phyloP scores from a whole-genome alignment of 1,139 yeast genomes.

The Lodderomyces pseudojiufengensis region DNA sequence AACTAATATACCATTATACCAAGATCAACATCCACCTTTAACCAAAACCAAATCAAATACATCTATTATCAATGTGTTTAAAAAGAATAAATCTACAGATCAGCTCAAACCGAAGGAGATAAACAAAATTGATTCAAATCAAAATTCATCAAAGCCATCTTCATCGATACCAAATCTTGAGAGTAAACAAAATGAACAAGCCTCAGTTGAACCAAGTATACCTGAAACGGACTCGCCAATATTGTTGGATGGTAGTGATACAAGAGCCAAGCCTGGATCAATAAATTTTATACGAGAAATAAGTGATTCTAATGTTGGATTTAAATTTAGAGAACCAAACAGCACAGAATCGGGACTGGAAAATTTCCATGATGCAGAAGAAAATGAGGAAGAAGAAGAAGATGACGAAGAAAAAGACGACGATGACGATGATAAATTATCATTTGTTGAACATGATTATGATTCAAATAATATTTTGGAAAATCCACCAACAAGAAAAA shows the following conservation, averaged over 20 bases:
- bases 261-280: slow-evolving; percentile 7
- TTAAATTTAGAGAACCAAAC: slow-evolving; percentile 9
- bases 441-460: slow-evolving; percentile 14
- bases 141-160: neutral
- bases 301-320: slow-evolving; percentile 20
- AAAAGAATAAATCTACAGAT: slow-evolving; percentile 23
- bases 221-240: neutral
- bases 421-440: slow-evolving; percentile 9
- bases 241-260: neutral
- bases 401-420: slow-evolving; percentile 11
- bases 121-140: neutral
- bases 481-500: slow-evolving; percentile 26
- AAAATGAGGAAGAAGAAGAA: slow-evolving; percentile 6
- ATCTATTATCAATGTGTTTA: slow-evolving; percentile 22
- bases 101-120: slow-evolving; percentile 10
- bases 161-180: slow-evolving; percentile 10
- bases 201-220: neutral
- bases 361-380: slow-evolving; percentile 7
- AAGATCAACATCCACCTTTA: slow-evolving; percentile 2
- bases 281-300: slow-evolving; percentile 36
- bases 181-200: neutral
- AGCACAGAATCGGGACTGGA: slow-evolving; percentile 15
- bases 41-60: slow-evolving; percentile 9
- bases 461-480: slow-evolving; percentile 23
- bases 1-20: slow-evolving; percentile 21